Percentiles rank a stretch among this genome's conserved stretches.
phyloP scores from a whole-genome alignment of 2,329 filamentous ascomycete species.

The Leptodontidium sp. region DNA sequence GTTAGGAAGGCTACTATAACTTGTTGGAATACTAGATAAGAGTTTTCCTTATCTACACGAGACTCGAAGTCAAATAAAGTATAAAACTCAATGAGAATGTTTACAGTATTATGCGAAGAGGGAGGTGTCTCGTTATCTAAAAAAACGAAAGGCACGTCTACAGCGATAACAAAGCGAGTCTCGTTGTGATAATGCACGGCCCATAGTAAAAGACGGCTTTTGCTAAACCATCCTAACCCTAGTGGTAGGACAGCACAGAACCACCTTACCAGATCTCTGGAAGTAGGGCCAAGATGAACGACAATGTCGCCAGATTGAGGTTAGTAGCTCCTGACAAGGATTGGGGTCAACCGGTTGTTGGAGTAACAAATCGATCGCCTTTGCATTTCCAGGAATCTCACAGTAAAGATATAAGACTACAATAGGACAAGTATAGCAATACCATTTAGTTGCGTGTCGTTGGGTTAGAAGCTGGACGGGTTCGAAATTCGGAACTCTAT shows the following conservation, averaged over 20 bases:
- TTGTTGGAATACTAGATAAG: slow-evolving; percentile 19
- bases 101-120: slow-evolving; percentile 20
- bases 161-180: neutral
- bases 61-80: slow-evolving; percentile 22
- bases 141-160: slow-evolving; percentile 15
- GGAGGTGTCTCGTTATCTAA: slow-evolving; percentile 19
- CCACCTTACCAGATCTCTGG: neutral
- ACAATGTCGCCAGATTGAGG: slow-evolving; percentile 15
- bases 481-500: slow-evolving; percentile 19
- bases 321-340: neutral
- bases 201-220: neutral
- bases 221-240: neutral
- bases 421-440: slow-evolving; percentile 25
- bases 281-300: slow-evolving; percentile 1
- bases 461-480: slow-evolving; percentile 13
- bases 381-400: slow-evolving; percentile 25
- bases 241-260: slow-evolving; percentile 1
- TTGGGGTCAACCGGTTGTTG: slow-evolving; percentile 5
- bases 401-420: slow-evolving; percentile 25
- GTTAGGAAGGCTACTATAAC: slow-evolving; percentile 24
- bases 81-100: slow-evolving; percentile 23
- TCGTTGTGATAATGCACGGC: slow-evolving; percentile 1
- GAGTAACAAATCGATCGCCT: slow-evolving; percentile 22
- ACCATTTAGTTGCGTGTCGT: slow-evolving; percentile 20
- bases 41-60: slow-evolving; percentile 15